phyloP scores from a whole-genome alignment of 805 yeast genomes.

The Nakazawaea populi region DNA sequence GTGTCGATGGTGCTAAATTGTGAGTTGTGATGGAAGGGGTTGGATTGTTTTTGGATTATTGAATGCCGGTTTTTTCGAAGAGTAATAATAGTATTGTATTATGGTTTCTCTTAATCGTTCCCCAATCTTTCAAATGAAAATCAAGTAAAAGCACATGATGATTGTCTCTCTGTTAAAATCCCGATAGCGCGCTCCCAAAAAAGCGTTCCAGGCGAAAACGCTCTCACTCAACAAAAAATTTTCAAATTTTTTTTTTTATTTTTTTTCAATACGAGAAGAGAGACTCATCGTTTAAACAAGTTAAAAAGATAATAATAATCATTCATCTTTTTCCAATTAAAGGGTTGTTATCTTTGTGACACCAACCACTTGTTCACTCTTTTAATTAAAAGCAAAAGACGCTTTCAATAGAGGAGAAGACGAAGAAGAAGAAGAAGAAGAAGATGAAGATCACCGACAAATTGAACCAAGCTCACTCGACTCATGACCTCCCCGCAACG shows the following conservation, averaged over 20 bases:
- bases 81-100: too few species aligned
- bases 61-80: too few species aligned
- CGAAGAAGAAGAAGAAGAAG: neutral
- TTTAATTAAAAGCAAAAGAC: too few species aligned
- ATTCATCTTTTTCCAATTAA: too few species aligned
- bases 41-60: too few species aligned
- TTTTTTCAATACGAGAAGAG: neutral
- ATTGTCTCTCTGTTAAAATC: neutral
- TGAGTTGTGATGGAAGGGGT: neutral
- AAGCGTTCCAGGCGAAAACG: neutral
- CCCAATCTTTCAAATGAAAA: too few species aligned
- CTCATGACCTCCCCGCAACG: slow-evolving; percentile 41
- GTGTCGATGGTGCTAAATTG: slow-evolving; percentile 6
- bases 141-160: neutral
- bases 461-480: slow-evolving; percentile 31
- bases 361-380: too few species aligned
- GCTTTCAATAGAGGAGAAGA: neutral
- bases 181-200: neutral
- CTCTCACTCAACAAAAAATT: neutral
- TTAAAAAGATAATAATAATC: too few species aligned
- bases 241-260: neutral
- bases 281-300: neutral
- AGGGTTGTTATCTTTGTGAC: too few species aligned
- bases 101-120: too few species aligned
- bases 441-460: slow-evolving; percentile 42